Percentiles rank a stretch among this genome's conserved stretches.
Evolutionary conservation across 306 rosid species (phyloP).

Genomic region (Parietaria judaica): DNA sequence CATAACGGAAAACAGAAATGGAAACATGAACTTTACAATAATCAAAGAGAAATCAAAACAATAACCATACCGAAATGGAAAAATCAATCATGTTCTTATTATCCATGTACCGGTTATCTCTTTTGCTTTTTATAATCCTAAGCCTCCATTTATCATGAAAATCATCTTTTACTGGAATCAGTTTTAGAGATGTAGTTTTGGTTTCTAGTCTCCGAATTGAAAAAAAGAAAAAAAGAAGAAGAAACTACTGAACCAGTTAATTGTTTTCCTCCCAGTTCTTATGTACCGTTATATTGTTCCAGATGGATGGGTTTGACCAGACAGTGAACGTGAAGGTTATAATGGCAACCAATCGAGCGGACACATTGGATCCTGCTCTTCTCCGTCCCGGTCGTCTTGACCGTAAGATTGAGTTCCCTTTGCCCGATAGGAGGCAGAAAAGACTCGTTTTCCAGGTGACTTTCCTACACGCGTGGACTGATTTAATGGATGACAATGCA

Average conservation of each 20-base stretch:
- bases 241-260: no score
- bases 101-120: no score
- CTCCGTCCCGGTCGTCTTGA: slow-evolving; percentile 99
- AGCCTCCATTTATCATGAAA: no score
- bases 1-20: no score
- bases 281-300: slow-evolving; percentile 5
- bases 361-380: slow-evolving; percentile 96
- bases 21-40: no score
- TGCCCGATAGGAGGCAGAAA: slow-evolving; percentile 95
- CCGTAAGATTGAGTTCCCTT: slow-evolving; percentile 92
- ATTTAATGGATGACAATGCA: no score
- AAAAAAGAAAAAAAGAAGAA: no score
- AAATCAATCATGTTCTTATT: no score
- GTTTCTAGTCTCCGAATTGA: no score
- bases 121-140: no score
- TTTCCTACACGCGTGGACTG: neutral
- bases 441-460: slow-evolving; percentile 96
- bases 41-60: no score
- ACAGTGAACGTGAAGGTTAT: slow-evolving; percentile 98
- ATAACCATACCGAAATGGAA: no score
- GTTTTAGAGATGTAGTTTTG: neutral
- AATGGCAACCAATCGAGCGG: slow-evolving; percentile 98
- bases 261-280: neutral
- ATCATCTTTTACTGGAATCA: neutral
- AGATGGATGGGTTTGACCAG: slow-evolving; percentile 99